These are phyloP conservation scores for Magnolia officinalis DNA, from an alignment of 164 flowering plant genomes.

Conservation along the genomic window DNA sequence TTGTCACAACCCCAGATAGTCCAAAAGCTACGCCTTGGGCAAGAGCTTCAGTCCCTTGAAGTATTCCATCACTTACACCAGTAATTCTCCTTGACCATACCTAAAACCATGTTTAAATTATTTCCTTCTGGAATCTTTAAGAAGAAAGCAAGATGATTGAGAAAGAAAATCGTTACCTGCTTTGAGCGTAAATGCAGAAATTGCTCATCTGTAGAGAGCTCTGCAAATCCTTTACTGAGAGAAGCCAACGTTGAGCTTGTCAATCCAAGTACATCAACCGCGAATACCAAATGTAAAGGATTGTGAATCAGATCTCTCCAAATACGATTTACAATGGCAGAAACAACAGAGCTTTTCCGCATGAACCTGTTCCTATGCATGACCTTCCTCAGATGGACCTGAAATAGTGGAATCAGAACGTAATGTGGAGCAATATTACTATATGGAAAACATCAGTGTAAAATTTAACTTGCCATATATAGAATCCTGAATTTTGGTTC, in stretches of 20 bases:
- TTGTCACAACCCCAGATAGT: constrained; percentile 87
- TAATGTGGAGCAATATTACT: constrained; percentile 5
- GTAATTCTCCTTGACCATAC: constrained; percentile 87
- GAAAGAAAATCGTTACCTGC: constrained; percentile 46
- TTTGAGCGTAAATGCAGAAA: constrained; percentile 86
- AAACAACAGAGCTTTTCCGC: constrained; percentile 73
- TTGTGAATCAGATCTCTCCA: constrained; percentile 94
- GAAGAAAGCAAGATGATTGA: not conserved
- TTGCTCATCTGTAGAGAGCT: constrained; percentile 98
- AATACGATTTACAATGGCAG: constrained; percentile 80
- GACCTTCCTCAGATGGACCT: constrained; percentile 93
- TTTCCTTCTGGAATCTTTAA: not conserved
- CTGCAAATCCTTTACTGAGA: constrained; percentile 95
- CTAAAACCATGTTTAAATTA: constrained; percentile 29
- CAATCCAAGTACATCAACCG: constrained; percentile 97
- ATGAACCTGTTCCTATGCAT: constrained; percentile 82
- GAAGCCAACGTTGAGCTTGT: constrained; percentile 96
- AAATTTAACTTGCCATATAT: too few species aligned
- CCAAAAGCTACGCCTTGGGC: constrained; percentile 99
- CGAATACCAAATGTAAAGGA: constrained; percentile 85
- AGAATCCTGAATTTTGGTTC: too few species aligned
- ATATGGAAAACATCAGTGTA: not conserved
- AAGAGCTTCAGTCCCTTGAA: constrained; percentile 96
- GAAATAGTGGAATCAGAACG: constrained; percentile 13
- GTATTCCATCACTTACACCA: constrained; percentile 87